Evolutionary conservation across 2,329 filamentous ascomycete genomes (phyloP).

Genomic region (Albophoma yamanashiensis): DNA sequence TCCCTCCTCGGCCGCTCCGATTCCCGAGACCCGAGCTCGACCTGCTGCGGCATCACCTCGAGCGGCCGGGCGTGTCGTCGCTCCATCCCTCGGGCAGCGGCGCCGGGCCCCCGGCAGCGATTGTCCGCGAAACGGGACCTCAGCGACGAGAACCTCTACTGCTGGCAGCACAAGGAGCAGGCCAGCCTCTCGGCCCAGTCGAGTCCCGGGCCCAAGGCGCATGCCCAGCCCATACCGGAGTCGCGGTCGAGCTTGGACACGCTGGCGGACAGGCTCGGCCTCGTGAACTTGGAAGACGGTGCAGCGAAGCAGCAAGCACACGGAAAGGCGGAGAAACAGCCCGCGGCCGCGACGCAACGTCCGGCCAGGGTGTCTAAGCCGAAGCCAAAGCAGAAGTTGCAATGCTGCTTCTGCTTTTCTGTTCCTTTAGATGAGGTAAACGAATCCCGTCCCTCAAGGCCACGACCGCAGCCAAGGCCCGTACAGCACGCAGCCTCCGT

Average conservation of each 20-base stretch:
- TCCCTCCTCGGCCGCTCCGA: slow-evolving; percentile 67
- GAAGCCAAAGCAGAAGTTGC: slow-evolving; percentile 22
- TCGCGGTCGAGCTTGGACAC: slow-evolving; percentile 77
- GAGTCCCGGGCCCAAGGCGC: slow-evolving; percentile 30
- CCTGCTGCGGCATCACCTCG: slow-evolving; percentile 79
- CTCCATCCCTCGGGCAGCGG: slow-evolving; percentile 35
- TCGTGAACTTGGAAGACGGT: slow-evolving; percentile 52
- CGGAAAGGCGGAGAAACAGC: slow-evolving; percentile 4
- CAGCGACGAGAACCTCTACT: slow-evolving; percentile 58
- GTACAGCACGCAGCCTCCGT: slow-evolving; percentile 23
- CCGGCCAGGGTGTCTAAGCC: slow-evolving; percentile 8
- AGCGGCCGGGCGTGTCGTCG: slow-evolving; percentile 77
- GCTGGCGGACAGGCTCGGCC: slow-evolving; percentile 65
- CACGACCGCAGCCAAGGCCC: slow-evolving; percentile 34
- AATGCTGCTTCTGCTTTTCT: slow-evolving; percentile 43
- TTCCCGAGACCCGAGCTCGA: slow-evolving; percentile 72
- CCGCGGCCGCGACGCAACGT: slow-evolving; percentile 13
- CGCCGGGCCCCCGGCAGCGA: slow-evolving; percentile 13
- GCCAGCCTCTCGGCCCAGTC: slow-evolving; percentile 40
- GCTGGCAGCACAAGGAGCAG: slow-evolving; percentile 94
- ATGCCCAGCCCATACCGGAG: slow-evolving; percentile 44
- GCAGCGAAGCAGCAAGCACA: slow-evolving; percentile 15
- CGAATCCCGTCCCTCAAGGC: slow-evolving; percentile 21
- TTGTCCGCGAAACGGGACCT: slow-evolving; percentile 24
- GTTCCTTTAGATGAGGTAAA: slow-evolving; percentile 33